These are phyloP conservation scores for Fusarium oxysporum DNA, from an alignment of 2,329 filamentous ascomycete genomes.

Conservation along the genomic window DNA sequence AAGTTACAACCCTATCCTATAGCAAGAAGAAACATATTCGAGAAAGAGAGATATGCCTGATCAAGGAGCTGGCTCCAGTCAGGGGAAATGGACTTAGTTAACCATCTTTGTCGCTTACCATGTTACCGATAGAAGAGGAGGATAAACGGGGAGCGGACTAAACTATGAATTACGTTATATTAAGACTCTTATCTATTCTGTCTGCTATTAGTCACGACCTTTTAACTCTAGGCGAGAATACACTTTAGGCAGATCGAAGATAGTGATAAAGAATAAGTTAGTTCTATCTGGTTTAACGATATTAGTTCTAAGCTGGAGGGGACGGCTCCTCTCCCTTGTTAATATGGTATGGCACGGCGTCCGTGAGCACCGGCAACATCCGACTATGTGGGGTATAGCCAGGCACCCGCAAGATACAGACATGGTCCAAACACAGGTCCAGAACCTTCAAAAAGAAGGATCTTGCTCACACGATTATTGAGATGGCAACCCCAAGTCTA, in stretches of 20 bases:
- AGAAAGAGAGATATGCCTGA: accelerated
- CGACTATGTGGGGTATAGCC: background rate
- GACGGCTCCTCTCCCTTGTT: background rate
- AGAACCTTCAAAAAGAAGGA: background rate
- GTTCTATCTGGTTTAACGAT: too few species aligned
- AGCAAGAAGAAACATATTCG: too few species aligned
- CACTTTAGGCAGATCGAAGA: background rate
- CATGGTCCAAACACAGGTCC: background rate
- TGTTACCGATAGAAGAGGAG: background rate
- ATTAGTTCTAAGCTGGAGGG: background rate
- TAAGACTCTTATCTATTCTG: too few species aligned
- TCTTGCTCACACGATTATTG: too few species aligned
- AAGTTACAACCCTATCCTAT: too few species aligned
- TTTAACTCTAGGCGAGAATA: background rate
- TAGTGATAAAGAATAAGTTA: background rate
- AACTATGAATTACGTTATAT: too few species aligned
- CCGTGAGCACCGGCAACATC: background rate
- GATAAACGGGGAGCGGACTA: background rate
- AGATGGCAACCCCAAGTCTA: too few species aligned
- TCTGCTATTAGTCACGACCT: too few species aligned
- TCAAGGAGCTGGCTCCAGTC: background rate
- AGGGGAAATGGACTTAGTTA: accelerated
- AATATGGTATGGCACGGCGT: background rate
- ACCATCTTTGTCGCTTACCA: background rate
- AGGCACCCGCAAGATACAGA: background rate